Percentiles rank a stretch among this genome's conserved stretches.
Evolutionary conservation across 495 filamentous ascomycete species (phyloP).

Genomic region (Penicillium daleae): DNA sequence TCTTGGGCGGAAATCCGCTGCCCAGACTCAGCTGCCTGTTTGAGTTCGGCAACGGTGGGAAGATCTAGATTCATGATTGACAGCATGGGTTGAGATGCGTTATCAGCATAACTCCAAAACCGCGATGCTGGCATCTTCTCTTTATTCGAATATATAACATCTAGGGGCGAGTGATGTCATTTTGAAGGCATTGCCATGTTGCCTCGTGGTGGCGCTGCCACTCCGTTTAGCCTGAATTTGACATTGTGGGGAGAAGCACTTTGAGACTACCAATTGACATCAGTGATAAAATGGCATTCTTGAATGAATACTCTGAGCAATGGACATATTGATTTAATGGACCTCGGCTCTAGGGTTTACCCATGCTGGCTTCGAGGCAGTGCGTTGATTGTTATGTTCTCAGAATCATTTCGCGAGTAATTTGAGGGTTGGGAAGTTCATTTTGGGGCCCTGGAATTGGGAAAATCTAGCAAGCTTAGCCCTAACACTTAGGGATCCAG

Average conservation of each 20-base stretch:
- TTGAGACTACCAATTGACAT: too few relatives aligned
- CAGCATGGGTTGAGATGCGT: background rate
- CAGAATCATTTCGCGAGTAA: too few relatives aligned
- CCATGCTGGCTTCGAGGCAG: too few relatives aligned
- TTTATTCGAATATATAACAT: constrained; percentile 21
- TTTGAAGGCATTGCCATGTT: constrained; percentile 28
- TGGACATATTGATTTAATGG: too few relatives aligned
- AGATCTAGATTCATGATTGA: constrained; percentile 29
- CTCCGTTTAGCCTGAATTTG: background rate
- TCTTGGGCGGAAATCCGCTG: constrained; percentile 42
- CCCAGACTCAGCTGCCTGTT: constrained; percentile 38
- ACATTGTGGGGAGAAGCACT: background rate
- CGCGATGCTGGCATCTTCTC: background rate
- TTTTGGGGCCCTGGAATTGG: too few relatives aligned
- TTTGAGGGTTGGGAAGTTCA: too few relatives aligned
- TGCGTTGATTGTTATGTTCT: too few relatives aligned
- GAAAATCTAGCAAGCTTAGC: too few relatives aligned
- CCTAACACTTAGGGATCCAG: too few relatives aligned
- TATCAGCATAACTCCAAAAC: background rate
- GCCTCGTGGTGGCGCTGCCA: constrained; percentile 23
- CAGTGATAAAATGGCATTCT: background rate
- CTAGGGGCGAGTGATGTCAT: constrained; percentile 33
- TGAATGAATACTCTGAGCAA: too few relatives aligned
- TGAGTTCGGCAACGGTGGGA: constrained; percentile 37
- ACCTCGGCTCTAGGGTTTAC: too few relatives aligned